Conservation (phyloP, 2,329 filamentous ascomycete species). For the Fusarium clavum region DNA sequence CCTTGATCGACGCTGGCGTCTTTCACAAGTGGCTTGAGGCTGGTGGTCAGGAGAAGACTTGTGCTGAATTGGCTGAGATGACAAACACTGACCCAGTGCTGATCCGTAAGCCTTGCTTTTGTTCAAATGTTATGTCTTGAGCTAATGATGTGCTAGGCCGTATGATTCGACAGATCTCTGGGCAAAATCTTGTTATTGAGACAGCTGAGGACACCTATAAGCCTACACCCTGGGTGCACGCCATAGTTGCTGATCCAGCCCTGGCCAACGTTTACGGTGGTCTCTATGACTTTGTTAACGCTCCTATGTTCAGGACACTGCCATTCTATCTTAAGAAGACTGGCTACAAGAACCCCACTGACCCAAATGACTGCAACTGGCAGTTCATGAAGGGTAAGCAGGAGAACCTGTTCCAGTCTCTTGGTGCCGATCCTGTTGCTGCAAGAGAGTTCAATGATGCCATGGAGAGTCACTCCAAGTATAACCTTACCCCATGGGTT, state of each 20-base stretch:
- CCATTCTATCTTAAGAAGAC: conserved; percentile 50
- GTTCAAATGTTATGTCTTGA: not conserved
- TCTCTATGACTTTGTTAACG: conserved; percentile 51
- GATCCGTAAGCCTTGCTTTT: conserved; percentile 43
- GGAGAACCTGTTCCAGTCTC: conserved; percentile 49
- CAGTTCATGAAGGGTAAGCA: conserved; percentile 47
- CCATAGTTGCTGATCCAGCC: conserved; percentile 46
- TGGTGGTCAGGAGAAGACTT: conserved; percentile 48
- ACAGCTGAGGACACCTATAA: conserved; percentile 50
- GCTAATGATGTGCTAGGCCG: conserved; percentile 40
- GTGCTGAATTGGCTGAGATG: conserved; percentile 49
- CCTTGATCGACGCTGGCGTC: conserved; percentile 53
- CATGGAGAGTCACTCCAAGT: conserved; percentile 54
- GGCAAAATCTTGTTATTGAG: conserved; percentile 52
- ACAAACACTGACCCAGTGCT: conserved; percentile 50
- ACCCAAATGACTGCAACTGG: conserved; percentile 49
- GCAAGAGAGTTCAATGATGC: conserved; percentile 50
- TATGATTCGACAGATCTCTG: conserved; percentile 52
- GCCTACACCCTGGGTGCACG: conserved; percentile 50
- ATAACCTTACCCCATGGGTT: conserved; percentile 53
- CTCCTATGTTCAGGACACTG: conserved; percentile 48
- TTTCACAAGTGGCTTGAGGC: conserved; percentile 52
- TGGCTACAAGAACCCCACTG: conserved; percentile 51
- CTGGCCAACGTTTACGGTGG: conserved; percentile 50
- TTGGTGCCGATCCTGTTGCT: conserved; percentile 47